Base-by-base conservation (phyloP, 2,329 filamentous ascomycete species). In the Aureobasidium leucospermi region DNA sequence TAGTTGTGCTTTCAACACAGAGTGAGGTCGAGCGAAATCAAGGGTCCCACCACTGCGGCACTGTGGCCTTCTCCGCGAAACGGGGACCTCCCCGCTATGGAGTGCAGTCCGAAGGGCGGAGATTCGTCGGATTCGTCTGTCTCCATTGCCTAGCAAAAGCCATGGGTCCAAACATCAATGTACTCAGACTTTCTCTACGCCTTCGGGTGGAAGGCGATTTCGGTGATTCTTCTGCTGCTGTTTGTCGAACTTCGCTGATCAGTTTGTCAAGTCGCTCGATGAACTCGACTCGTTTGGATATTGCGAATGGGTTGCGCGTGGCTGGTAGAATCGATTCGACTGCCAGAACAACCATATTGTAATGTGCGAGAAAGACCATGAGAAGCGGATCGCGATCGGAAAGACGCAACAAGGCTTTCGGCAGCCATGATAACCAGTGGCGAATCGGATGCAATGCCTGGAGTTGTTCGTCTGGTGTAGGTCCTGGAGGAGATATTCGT, bases 401-500 rank as follows among this genome's bases (percentile, higher is more conserved):
- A 5, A 59, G 15, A 7, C 45, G 31, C n/a, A 23, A 32, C 16
- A 59, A 10, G 11, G 57, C 38, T 45, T 51, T 51, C 10, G 57
- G 47, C n/a, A 59, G 34, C 57, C 57, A 59, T n/a, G 28, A 16
- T n/a, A 59, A 6, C 46, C 46, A 51, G 16, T 59, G 46, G 4
- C 57, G 57, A 34, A 59, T 59, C 9, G 57, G 39, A 46, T 59
- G 41, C 38, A 59, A 23, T 15, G 57, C 47, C 23, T 52, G 57
- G 6, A 59, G 11, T 16, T 59, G 57, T 38, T 51, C 57, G 11
- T 51, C 39, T 9, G 41, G 36, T 31, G 46, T 51, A 8, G 39
- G 23, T 45, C 57, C 57, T 31, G 57, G 57, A 23, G 41, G 45
- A 4, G 57, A 43, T 45, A 52, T 49, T 47, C 56, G 45, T 19